Evolutionary conservation across 2,329 filamentous ascomycete species (phyloP), one percentile per base, ranked within the genome.

Genomic region (Cercospora nicotianae): DNA sequence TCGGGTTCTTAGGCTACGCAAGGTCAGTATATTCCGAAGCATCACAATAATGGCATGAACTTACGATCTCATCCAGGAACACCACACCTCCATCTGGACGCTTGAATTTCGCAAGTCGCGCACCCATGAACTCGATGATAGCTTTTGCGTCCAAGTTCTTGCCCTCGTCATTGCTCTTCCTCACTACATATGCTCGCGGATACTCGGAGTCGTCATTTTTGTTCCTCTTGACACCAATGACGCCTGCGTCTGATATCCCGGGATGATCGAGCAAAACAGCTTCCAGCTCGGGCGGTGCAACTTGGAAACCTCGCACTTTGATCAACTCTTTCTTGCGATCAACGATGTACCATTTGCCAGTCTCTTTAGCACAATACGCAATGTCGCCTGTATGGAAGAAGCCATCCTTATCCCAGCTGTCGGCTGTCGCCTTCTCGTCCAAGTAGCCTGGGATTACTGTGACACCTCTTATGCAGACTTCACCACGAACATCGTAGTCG

Each of bases 241-340:
- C 91, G 13, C 91, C 89, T 71, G 88, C 91, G 79, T 95, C 92
- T 42, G 87, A 86, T 13, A 95, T 91, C 7, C 84, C 84, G 0
- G 89, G 87, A 77, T 94, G 91, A 0, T 88, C 86, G 12, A 95
- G 86, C 5, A 95, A 84, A 74, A 93, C 90, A 1, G 90, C 89
- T 80, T 95, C 92, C 1, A 95, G 86, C 77, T 95, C 92, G 1
- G 92, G 92, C 0, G 92, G 92, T 0, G 92, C 91, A 23, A 95
- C 92, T 87, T 94, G 92, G 68, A 90, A 84, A 66, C 91, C 92
- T 89, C 92, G 74, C 26, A 75, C 72, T 66, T 78, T 78, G 67
- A 78, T 76, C 64, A 78, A 67, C 76, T 93, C 88, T 81, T 91
- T 91, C 74, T 91, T 89, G 3, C 93, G 87, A 77, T 97, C 94